These are phyloP conservation scores for Coemansia sp. DNA, from an alignment of 192 early-diverging fungal genomes.

Conservation along the genomic window DNA sequence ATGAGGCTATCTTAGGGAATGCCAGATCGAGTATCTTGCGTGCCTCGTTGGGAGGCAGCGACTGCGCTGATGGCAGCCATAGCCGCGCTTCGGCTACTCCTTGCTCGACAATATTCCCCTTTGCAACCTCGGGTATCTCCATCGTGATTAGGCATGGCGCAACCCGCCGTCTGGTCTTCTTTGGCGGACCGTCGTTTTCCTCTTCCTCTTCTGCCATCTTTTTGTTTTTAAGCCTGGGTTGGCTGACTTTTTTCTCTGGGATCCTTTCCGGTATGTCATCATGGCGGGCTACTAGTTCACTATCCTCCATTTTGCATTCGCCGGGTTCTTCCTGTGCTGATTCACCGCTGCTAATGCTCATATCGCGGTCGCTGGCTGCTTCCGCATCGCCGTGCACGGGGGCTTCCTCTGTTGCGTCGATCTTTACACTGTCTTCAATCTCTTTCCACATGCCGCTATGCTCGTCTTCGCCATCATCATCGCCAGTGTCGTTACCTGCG, in stretches of 20 bases:
- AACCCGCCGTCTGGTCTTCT: constrained; percentile 10
- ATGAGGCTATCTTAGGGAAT: neutral
- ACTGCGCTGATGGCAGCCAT: neutral
- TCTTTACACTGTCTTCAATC: neutral
- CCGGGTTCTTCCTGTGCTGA: neutral
- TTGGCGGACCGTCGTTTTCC: neutral
- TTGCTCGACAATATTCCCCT: constrained; percentile 20
- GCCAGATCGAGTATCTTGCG: neutral
- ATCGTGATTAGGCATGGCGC: constrained; percentile 19
- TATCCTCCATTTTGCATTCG: neutral
- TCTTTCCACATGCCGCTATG: neutral
- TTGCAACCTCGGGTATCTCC: neutral
- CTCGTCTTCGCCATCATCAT: neutral
- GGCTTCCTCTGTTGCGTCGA: neutral
- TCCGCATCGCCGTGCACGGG: neutral
- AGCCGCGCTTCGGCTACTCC: neutral
- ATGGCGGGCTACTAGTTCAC: neutral
- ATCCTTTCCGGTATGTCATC: neutral
- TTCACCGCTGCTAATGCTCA: neutral
- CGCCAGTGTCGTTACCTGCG: neutral
- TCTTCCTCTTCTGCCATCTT: neutral
- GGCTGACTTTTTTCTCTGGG: neutral
- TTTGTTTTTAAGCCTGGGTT: neutral
- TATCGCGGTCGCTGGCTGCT: neutral
- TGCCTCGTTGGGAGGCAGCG: neutral